A percentile compares a stretch with the other conserved stretches of the same genome.
Evolutionary conservation across 805 yeast genomes (phyloP).

Genomic region (Candida montana): DNA sequence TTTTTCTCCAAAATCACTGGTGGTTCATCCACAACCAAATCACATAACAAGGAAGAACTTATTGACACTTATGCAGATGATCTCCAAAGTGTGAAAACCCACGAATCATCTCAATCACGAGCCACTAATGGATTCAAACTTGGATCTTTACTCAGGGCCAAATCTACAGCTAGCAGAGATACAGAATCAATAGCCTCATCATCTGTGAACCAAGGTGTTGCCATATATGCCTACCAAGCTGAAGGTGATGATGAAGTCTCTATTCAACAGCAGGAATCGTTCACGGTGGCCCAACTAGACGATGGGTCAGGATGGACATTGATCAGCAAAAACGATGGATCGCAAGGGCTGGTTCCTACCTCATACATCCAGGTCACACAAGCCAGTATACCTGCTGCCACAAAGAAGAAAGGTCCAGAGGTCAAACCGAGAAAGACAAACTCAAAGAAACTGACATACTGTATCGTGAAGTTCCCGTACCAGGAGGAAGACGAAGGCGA

Average conservation of each 20-base stretch:
- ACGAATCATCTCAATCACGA: conserved; percentile 6
- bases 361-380: conserved; percentile 54
- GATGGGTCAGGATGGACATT: conserved; percentile 90
- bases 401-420: conserved; percentile 18
- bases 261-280: conserved; percentile 53
- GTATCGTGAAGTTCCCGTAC: conserved; percentile 22
- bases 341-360: conserved; percentile 80
- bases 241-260: conserved; percentile 73
- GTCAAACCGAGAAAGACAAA: conserved; percentile 18
- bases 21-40: conserved; percentile 2
- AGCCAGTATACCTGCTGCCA: conserved; percentile 9
- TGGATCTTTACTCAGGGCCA: conserved; percentile 18
- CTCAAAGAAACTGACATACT: conserved; percentile 14
- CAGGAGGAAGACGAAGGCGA: conserved; percentile 63
- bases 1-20: conserved; percentile 38
- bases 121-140: conserved; percentile 11
- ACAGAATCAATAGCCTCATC: conserved; percentile 17
- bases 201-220: conserved; percentile 34
- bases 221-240: conserved; percentile 39
- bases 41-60: conserved; percentile 7
- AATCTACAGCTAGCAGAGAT: conserved; percentile 11
- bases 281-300: conserved; percentile 59
- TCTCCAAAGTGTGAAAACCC: conserved; percentile 19
- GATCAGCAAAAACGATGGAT: conserved; percentile 43
- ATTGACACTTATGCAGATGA: conserved; percentile 16